These are phyloP conservation scores for Sporothrix humicola DNA, from an alignment of 2,329 filamentous ascomycete species.

Conservation along the genomic window DNA sequence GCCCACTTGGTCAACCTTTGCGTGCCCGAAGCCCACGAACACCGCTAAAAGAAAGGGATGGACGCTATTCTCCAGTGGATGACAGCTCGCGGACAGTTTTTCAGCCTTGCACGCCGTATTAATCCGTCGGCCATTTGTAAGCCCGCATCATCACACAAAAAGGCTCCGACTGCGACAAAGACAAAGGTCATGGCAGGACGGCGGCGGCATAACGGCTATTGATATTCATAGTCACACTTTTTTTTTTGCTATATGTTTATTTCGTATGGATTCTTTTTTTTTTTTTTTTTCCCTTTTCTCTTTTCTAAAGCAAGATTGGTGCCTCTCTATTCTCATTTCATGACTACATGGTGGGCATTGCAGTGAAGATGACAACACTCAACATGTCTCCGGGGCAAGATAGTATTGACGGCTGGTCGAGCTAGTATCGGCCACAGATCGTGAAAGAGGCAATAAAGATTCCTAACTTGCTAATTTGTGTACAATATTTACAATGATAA, in stretches of 20 bases:
- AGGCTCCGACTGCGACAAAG: conserved; percentile 1
- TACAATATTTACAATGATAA: too few relatives aligned
- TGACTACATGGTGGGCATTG: too few relatives aligned
- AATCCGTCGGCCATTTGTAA: not conserved
- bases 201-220: not conserved
- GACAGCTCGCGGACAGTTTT: not conserved
- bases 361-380: too few relatives aligned
- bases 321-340: too few relatives aligned
- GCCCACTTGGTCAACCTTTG: not conserved
- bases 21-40: not conserved
- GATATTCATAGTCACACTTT: too few relatives aligned
- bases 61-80: not conserved
- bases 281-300: not conserved
- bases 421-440: too few relatives aligned
- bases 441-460: too few relatives aligned
- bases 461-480: too few relatives aligned
- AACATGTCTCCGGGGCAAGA: too few relatives aligned
- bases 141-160: not conserved
- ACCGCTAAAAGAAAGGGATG: not conserved
- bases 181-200: too few relatives aligned
- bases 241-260: not conserved
- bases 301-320: not conserved
- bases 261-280: not conserved
- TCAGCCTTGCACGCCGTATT: not conserved
- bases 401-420: too few relatives aligned